These are phyloP conservation scores for Cymbopogon citratus DNA, from an alignment of 176 grass and related monocot genomes.

Conservation along the genomic window DNA sequence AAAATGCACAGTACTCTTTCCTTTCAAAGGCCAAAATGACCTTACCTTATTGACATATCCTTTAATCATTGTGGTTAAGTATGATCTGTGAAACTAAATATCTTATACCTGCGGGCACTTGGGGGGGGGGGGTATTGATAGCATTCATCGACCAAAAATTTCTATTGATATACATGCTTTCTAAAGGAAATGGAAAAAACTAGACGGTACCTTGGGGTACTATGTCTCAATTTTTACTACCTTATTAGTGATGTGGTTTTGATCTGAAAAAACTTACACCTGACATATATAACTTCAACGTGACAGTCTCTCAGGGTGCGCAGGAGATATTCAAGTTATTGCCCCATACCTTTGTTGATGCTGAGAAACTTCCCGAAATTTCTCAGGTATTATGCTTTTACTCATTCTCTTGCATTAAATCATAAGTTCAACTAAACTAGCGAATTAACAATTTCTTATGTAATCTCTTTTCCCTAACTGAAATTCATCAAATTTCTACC, in stretches of 20 bases:
- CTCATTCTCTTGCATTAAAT: slow-evolving; percentile 17
- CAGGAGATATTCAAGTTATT: slow-evolving; percentile 99
- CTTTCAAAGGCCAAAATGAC: neutral
- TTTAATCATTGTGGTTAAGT: neutral
- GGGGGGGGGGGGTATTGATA: neutral
- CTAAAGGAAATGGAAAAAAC: neutral
- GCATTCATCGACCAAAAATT: neutral
- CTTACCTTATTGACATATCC: neutral
- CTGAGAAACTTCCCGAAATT: slow-evolving; percentile 73
- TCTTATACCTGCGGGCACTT: neutral
- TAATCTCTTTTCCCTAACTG: slow-evolving; percentile 8
- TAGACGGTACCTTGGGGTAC: neutral
- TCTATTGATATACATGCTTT: neutral
- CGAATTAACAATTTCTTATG: neutral
- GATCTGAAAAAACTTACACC: neutral
- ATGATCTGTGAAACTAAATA: neutral
- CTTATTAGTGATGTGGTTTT: neutral
- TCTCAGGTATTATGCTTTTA: slow-evolving; percentile 49
- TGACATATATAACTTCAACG: slow-evolving; percentile 32
- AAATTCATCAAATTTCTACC: neutral
- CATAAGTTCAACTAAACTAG: slow-evolving; percentile 15
- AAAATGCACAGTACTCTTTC: neutral
- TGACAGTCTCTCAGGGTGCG: slow-evolving; percentile 85
- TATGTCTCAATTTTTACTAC: neutral
- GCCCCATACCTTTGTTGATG: slow-evolving; percentile 71